phyloP scores from a whole-genome alignment of 192 early-diverging fungal species.

The Chytriomyces sp. region DNA sequence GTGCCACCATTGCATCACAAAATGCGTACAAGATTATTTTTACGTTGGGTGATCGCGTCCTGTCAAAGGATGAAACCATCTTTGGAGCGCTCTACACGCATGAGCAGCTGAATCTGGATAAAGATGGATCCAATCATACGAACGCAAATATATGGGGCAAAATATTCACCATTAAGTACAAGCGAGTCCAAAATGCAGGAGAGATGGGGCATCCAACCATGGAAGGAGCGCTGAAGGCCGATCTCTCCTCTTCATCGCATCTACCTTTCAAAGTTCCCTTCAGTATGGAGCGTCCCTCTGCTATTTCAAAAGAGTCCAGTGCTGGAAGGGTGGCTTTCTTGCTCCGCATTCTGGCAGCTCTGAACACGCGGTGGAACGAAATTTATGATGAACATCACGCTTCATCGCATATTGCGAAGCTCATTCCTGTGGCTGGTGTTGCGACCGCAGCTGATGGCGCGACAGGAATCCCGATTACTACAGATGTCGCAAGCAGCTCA shows the following conservation, averaged over 20 bases:
- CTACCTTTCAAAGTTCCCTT: not conserved
- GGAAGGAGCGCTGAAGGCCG: no score
- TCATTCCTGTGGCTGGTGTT: not conserved
- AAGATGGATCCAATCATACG: conserved; percentile 5
- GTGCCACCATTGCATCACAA: conserved; percentile 10
- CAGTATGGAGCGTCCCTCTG: not conserved
- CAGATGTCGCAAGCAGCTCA: no score
- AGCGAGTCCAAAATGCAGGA: conserved; percentile 33
- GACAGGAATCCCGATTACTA: not conserved
- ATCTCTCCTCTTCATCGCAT: no score
- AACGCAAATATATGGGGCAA: conserved; percentile 57
- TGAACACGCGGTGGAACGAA: conserved; percentile 47
- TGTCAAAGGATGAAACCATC: conserved; percentile 57
- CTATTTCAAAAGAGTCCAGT: not conserved
- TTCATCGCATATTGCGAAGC: not conserved
- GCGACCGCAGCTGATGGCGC: conserved; percentile 30
- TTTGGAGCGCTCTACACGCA: conserved; percentile 68
- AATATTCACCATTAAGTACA: conserved; percentile 61
- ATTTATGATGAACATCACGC: conserved; percentile 35
- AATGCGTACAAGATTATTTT: conserved; percentile 63
- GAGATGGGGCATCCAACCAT: not conserved
- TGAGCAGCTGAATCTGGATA: conserved; percentile 42
- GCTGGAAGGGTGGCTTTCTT: conserved; percentile 37
- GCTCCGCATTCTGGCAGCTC: conserved; percentile 39
- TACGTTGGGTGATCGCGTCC: conserved; percentile 35